Percentiles rank a stretch among this genome's conserved stretches.
Evolutionary conservation across 805 yeast genomes (phyloP).

Genomic region (Pichia exigua): DNA sequence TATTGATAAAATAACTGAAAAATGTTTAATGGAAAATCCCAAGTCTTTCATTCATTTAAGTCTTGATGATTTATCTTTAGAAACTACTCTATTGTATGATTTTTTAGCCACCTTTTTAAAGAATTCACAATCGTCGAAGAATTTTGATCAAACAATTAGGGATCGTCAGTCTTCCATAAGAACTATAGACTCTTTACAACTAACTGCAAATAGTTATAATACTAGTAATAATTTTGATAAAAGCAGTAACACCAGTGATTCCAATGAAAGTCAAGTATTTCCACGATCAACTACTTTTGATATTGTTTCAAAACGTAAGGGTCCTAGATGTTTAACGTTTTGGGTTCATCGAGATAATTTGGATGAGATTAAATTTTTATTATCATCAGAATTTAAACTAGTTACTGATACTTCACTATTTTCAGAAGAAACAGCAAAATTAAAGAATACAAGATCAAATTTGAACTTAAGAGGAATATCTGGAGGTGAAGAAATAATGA

Average conservation of each 20-base stretch:
- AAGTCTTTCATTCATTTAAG: constrained; percentile 56
- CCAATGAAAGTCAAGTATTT: constrained; percentile 5
- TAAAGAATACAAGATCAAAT: constrained; percentile 17
- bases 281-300: constrained; percentile 30
- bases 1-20: constrained; percentile 25
- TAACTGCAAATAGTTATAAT: constrained; percentile 9
- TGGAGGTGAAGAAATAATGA: background rate
- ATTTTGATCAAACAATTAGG: background rate
- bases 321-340: constrained; percentile 32
- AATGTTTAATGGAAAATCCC: constrained; percentile 30
- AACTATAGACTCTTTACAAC: constrained; percentile 20
- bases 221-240: background rate
- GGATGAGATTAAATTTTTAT: constrained; percentile 42
- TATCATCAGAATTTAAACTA: constrained; percentile 37
- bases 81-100: constrained; percentile 48
- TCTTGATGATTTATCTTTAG: constrained; percentile 52
- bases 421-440: constrained; percentile 13
- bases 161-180: constrained; percentile 10
- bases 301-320: constrained; percentile 28
- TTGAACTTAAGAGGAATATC: constrained; percentile 8
- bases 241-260: background rate
- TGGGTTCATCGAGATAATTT: constrained; percentile 57
- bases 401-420: constrained; percentile 28
- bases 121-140: background rate
- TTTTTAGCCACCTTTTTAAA: constrained; percentile 27